Evolutionary conservation across 768 basidiomycete genomes (phyloP), one percentile per base, ranked within the genome.

Genomic region (Leccinum sublutescens): DNA sequence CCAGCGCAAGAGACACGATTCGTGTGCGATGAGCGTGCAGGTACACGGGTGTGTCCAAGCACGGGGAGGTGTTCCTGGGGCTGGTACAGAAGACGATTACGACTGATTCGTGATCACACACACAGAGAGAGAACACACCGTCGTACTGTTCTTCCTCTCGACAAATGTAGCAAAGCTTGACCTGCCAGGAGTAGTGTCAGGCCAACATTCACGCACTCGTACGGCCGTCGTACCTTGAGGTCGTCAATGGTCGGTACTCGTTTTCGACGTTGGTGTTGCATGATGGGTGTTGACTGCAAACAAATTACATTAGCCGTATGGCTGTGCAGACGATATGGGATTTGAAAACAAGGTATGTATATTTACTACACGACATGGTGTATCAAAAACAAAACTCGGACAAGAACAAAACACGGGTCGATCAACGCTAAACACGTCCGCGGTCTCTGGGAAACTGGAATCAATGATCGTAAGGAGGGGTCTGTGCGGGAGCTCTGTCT

Each of bases 101-200:
- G 40, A 61, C 58, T 2, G 6, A 53, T 17, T 50, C 19, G 12
- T 50, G 58, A 60, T 31, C 17, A 19, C 5, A 21, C 15, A 34
- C 3, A 31, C 3, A 8, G 29, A 33, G 29, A 29, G 34, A n/a
- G 4, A 17, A 33, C 29, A 49, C 64, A 76, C 80, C 71, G 51
- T 83, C 83, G 58, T 78, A 76, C 2, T 61, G 72, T 59, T 90
- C 88, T 68, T 90, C 88, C 64, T 91, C 89, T 31, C 87, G 76
- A 65, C 90, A 92, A 57, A 92, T 91, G 70, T 88, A 92, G 63
- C 90, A 92, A 11, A 89, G 77, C 70, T 91, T 92, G 61, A 91
- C 83, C 77, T 82, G 12, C 33, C 33, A 12, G 57, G 0, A 49
- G 12, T 40, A n/a, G 40, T 27, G 50, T 54, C 15, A 21, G 60